phyloP scores from a whole-genome alignment of 352 stramenopile species.

The Globisporangium heterothallicum region DNA sequence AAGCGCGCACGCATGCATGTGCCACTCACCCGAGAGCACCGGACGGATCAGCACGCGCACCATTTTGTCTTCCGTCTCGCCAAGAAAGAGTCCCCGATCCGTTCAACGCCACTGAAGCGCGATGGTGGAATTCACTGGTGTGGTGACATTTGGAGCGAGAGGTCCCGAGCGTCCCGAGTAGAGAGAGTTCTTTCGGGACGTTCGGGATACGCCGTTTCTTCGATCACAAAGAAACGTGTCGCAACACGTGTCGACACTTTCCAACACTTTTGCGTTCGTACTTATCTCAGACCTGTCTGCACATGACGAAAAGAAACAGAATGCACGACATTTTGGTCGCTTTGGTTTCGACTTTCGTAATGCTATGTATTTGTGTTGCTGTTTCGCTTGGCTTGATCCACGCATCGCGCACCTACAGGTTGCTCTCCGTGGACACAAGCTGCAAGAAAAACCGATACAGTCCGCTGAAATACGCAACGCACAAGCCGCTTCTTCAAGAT shows the following conservation, averaged over 20 bases:
- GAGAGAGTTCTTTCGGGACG: neutral
- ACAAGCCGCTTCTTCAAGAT: constrained; percentile 9
- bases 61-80: constrained; percentile 28
- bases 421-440: no score
- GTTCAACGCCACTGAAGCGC: constrained; percentile 4
- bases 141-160: constrained; percentile 1
- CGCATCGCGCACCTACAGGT: no score
- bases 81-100: constrained; percentile 10
- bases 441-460: no score
- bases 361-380: no score
- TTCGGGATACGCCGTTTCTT: neutral
- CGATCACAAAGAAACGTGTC: constrained; percentile 4
- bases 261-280: no score
- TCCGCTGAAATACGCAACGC: neutral
- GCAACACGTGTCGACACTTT: constrained; percentile 3
- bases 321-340: no score
- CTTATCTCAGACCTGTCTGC: no score
- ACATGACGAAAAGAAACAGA: no score
- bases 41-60: constrained; percentile 71
- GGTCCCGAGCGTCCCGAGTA: constrained; percentile 2
- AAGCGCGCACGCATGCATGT: neutral
- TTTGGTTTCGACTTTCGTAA: no score
- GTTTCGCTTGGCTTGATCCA: no score
- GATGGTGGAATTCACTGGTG: constrained; percentile 13
- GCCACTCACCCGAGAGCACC: constrained; percentile 8